Evolutionary conservation across 176 grass and related monocot genomes (phyloP), one percentile per base, ranked within the genome.

Genomic region (Zea luxurians): DNA sequence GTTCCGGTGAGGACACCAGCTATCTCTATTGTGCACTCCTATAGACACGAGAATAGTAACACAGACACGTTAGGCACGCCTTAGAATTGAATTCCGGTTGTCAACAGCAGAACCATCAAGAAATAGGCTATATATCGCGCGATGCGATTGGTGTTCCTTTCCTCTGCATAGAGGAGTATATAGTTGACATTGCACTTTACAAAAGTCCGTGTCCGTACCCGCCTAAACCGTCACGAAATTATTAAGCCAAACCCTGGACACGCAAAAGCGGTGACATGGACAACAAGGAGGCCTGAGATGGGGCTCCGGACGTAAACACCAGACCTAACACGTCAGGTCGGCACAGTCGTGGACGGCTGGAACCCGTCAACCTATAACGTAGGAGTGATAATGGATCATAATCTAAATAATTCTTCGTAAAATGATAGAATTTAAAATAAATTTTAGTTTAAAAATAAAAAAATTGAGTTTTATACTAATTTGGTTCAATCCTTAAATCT

Each of bases 251-350:
- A n/a, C n/a, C n/a, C n/a, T n/a, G n/a, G n/a, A n/a, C 48, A 13
- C 74, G 81, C 79, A 53, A 41, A 69, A 44, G 68, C 46, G 27
- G 41, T 4, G 17, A 6, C 37, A 9, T 37, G 16, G 1, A 7
- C 42, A 77, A 59, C 38, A 36, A 44, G 3, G 11, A 13, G 49
- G 49, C 13, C 49, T 50, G 48, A 50, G 13, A 15, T 50, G 48
- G 49, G 27, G 1, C 27, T 15, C 15, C 53, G 16, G 53, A 55
- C 53, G 53, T 55, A n/a, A n/a, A 55, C 53, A n/a, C 53, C 53
- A 1, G 53, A 55, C 86, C 86, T 37, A 84, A 20, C 80, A 13
- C 65, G 70, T 75, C 70, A 84, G 70, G 77, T 88, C 86, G 82
- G 77, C 81, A 88, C 8, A 4, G 80, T 60, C 75, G 71, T 50